Evolutionary conservation across 2,329 filamentous ascomycete species (phyloP), one percentile per base, ranked within the genome.

Genomic region (Cytospora chrysosperma): DNA sequence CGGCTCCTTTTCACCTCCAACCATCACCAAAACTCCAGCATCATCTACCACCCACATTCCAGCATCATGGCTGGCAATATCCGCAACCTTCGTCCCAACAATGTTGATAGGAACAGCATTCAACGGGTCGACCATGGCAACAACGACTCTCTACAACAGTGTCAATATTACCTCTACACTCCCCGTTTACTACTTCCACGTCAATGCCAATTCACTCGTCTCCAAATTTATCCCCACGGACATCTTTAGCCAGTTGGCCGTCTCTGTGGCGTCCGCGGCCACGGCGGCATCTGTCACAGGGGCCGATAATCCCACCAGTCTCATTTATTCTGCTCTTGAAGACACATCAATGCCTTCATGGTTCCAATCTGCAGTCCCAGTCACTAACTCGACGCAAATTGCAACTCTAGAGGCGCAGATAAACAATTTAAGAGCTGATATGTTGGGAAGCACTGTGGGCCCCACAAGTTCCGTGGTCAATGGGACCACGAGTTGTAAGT

Each of bases 281-380:
- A 40, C 43, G 8, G 37, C 13, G 15, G 62, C 34, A 15, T 28
- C 28, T 10, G 28, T 64, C n/a, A 53, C 57, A 9, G 54, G 58
- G 6, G n/a, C 40, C 8, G n/a, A 24, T 6, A 15, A 54, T 30
- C 26, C 58, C 1, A 61, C 47, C 2, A 54, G 43, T 8, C 58
- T 64, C 9, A 13, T 61, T 1, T 64, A 51, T 26, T 51, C 62
- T 21, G 54, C 37, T 2, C 37, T 64, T 6, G 49, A 61, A 24
- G 34, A 50, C 2, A n/a, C 26, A 0, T 53, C 62, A n/a, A 32
- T n/a, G 3, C 47, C 62, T 17, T 8, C 47, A 9, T 64, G 57
- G 62, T 64, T 64, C 32, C n/a, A 21, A 12, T 53, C 47, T 3
- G 62, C 57, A n/a, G 17, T 64, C 4, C 62, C 53, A 8, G 32